These are phyloP conservation scores for Apiospora pterosperma DNA, from an alignment of 2,329 filamentous ascomycete species.

Conservation along the genomic window DNA sequence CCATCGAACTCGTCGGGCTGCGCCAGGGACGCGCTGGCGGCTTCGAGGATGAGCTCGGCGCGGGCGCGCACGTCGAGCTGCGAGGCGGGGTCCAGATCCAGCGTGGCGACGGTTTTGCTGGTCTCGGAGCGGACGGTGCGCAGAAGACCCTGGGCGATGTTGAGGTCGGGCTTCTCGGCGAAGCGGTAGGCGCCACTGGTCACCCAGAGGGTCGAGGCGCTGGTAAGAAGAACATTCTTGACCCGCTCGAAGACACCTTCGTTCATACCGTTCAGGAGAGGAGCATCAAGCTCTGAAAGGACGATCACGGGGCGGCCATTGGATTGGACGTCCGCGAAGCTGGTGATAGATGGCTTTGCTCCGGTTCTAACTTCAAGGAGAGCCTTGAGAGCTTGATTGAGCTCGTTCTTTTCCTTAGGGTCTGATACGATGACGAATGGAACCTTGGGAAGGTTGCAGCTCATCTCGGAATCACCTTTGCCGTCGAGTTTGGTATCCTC, in stretches of 20 bases:
- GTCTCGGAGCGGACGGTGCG: conserved; percentile 23
- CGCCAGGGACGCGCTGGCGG: conserved; percentile 11
- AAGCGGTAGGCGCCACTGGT: not conserved
- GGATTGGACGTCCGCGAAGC: not conserved
- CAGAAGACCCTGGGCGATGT: conserved; percentile 22
- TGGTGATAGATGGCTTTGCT: not conserved
- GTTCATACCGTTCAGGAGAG: conserved; percentile 13
- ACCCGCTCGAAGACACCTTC: conserved; percentile 14
- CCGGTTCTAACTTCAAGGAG: not conserved
- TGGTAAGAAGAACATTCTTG: conserved; percentile 13
- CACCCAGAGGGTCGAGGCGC: conserved; percentile 8
- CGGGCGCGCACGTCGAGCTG: conserved; percentile 8
- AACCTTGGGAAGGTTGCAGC: not conserved
- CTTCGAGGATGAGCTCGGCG: conserved; percentile 16
- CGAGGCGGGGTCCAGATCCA: conserved; percentile 19
- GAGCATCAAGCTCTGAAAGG: conserved; percentile 16
- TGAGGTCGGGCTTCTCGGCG: conserved; percentile 13
- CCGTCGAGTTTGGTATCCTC: not conserved
- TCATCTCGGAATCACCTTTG: not conserved
- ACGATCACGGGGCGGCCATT: conserved; percentile 5
- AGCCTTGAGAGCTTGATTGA: not conserved
- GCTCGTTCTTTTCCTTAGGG: not conserved
- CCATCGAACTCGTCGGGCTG: conserved; percentile 9
- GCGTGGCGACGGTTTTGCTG: conserved; percentile 9
- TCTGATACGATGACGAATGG: not conserved